Base-by-base conservation (phyloP, 106 monocot genomes). In the Agapanthus africanus region DNA sequence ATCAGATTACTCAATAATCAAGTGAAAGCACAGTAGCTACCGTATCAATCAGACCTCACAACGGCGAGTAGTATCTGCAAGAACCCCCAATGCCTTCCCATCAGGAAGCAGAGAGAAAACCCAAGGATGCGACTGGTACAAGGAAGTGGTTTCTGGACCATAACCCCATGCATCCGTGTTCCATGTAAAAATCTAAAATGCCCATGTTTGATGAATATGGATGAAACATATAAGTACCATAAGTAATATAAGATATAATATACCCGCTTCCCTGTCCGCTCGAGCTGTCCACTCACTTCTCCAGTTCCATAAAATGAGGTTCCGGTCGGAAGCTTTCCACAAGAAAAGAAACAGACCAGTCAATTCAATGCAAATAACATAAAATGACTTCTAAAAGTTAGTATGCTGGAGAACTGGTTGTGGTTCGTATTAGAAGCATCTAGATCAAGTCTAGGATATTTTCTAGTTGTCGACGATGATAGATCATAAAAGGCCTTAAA, bases 91-190 rank as follows among this genome's bases (percentile, higher is more conserved):
- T 35, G 87, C 80, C 66, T 71, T 90, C n/a, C 97, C 92, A 75
- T 93, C 92, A 23, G 87, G 81, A 73, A 99, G 79, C 62, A 99
- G 40, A 47, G 82, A 84, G 40, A 99, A 69, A 67, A 99, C 85
- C 97, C 97, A 99, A 71, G 97, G 97, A 74, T 99, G 97, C 22
- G 97, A 99, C 76, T 99, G 97, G 67, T 99, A 99, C 59, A 99
- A 75, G 15, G 92, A 93, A 40, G 97, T 93, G 25, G 92, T 99
- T 77, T 74, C 87, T 66, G 89, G 73, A 61, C 90, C 84, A 78
- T 80, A 99, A 74, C 97, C 97, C 89, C 90, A 99, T 47, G 97
- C 92, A 83, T 92, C 92, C 19, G 97, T 85, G 71, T 99, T 99
- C 97, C 97, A 99, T 36, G 97, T 83, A 73, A 90, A 99, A 37